Conservation (phyloP, 768 basidiomycete genomes). For the Dacryopinax primogenitus region DNA sequence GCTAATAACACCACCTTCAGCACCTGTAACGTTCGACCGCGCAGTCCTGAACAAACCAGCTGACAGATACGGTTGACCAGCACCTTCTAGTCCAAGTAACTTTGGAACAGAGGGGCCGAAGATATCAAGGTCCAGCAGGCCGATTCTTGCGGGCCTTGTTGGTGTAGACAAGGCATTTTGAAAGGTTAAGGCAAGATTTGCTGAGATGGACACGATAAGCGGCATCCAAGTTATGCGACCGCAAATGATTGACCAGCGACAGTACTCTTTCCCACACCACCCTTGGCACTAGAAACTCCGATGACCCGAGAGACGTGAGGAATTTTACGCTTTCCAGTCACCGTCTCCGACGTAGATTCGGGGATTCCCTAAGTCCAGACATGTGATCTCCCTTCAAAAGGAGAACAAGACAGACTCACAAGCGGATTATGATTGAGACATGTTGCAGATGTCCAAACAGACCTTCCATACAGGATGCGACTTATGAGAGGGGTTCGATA, state of each 20-base stretch:
- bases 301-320: conserved; percentile 65
- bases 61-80: conserved; percentile 67
- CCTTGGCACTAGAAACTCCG: conserved; percentile 84
- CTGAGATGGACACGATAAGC: conserved; percentile 30
- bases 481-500: no score
- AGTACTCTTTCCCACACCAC: conserved; percentile 92
- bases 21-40: no score
- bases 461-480: no score
- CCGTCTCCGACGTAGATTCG: conserved; percentile 23
- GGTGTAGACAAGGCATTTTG: conserved; percentile 14
- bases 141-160: conserved; percentile 41
- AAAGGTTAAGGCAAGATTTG: conserved; percentile 57
- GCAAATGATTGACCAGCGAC: conserved; percentile 51
- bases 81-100: conserved; percentile 72
- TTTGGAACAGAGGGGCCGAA: conserved; percentile 92
- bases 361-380: conserved; percentile 29
- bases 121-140: conserved; percentile 86
- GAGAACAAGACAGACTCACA: not conserved
- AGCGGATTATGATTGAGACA: conserved; percentile 9
- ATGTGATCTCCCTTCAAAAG: not conserved
- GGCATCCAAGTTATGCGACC: conserved; percentile 7
- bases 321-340: conserved; percentile 30
- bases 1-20: not conserved
- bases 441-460: not conserved
- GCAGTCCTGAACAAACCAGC: conserved; percentile 40